Evolutionary conservation across 2,329 filamentous ascomycete genomes (phyloP), one percentile per base, ranked within the genome.

Genomic region (Fusarium verticillioides): DNA sequence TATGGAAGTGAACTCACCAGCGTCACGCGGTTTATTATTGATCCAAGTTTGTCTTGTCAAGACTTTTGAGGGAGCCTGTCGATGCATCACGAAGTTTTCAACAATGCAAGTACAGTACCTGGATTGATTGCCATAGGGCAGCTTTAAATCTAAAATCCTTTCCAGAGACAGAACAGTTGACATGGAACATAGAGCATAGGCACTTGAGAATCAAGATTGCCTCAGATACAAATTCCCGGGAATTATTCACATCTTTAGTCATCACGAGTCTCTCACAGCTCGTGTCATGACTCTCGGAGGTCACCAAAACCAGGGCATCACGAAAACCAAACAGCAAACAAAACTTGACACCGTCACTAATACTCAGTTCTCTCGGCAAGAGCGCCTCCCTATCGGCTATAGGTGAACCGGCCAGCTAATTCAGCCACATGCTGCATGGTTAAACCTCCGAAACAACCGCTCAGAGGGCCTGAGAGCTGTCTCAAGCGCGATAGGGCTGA

Each of bases 401-500:
- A 56, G 30, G 32, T 28, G n/a, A 63, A 32, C 50, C 18, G 21
- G 19, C 23, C 56, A 50, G 28, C 39, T 46, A 63, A 37, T 44
- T 46, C 54, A 72, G 68, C 64, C 63, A 72, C 58, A 58, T 34
- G 32, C 56, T 36, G 36, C 36, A 46, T 23, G 23, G 23, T 42
- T 12, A 43, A 34, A 36, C 21, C 36, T 54, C 69, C 49, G 66
- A 63, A 58, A 58, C 59, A 53, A 37, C 44, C 62, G 56, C 44
- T 50, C 53, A 40, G 50, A n/a, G 26, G 30, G 19, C 56, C 42
- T 12, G 18, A 21, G 40, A 32, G 52, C 67, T 66, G 63, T 54
- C 12, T 65, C 66, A 70, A 65, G 59, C 56, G 69, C 64, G 61
- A 43, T 49, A 46, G 42, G 40, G 28, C 56, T 54, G 23, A 52